A percentile compares a stretch with the other conserved stretches of the same genome.
These are phyloP conservation scores for Brachypodium distachyon DNA, from an alignment of 202 grass and related monocot species.

Conservation along the genomic window DNA sequence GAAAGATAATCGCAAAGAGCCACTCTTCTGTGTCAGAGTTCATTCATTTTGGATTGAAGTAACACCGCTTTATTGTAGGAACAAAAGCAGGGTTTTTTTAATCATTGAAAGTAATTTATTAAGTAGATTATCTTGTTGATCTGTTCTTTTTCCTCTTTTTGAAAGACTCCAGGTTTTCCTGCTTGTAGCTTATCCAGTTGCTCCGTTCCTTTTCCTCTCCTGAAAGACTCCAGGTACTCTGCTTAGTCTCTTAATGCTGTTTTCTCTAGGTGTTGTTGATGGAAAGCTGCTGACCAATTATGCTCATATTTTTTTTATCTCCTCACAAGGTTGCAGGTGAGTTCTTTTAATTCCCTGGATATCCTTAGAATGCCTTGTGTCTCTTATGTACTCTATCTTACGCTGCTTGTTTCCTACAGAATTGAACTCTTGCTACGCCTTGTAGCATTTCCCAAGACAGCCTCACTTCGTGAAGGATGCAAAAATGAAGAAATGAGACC, in stretches of 20 bases:
- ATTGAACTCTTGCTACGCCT: conserved; percentile 47
- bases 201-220: background rate
- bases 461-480: conserved; percentile 22
- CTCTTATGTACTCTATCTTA: background rate
- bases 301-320: conserved; percentile 97
- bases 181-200: background rate
- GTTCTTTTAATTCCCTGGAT: background rate
- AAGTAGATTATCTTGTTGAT: background rate
- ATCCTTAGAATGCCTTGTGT: background rate
- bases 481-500: conserved; percentile 26
- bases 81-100: background rate
- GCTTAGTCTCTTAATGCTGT: background rate
- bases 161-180: no score
- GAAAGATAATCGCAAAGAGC: background rate
- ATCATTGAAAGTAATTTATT: background rate
- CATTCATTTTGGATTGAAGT: background rate
- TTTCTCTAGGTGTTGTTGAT: conserved; percentile 61
- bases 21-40: background rate
- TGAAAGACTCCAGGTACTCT: background rate
- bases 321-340: conserved; percentile 88
- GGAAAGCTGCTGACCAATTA: conserved; percentile 95
- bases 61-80: no score
- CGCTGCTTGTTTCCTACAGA: background rate
- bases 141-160: no score
- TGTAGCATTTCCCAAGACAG: conserved; percentile 76